These are phyloP conservation scores for Nothophoma quercina DNA, from an alignment of 2,329 filamentous ascomycete genomes.

Conservation along the genomic window DNA sequence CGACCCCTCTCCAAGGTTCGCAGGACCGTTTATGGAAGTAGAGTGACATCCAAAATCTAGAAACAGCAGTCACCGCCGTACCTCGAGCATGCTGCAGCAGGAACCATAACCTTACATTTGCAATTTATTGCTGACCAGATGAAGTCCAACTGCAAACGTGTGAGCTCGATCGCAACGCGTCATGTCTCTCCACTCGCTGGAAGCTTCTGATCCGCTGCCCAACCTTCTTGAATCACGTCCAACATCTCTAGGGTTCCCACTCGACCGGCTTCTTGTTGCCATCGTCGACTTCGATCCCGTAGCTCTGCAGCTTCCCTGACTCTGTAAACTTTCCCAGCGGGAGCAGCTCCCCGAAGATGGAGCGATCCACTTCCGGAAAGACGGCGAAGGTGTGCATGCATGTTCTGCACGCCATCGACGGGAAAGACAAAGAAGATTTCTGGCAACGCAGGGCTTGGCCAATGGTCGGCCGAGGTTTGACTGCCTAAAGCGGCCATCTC, in stretches of 20 bases:
- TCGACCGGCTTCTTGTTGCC: background rate
- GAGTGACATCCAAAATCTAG: slow-evolving; percentile 5
- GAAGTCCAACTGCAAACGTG: slow-evolving; percentile 13
- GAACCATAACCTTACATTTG: background rate
- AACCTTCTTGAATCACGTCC: background rate
- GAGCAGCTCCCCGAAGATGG: background rate
- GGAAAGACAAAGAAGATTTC: slow-evolving; percentile 13
- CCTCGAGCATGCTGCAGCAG: background rate
- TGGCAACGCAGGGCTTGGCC: slow-evolving; percentile 2
- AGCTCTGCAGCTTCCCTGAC: background rate
- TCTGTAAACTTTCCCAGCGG: background rate
- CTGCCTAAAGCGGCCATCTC: slow-evolving; percentile 2
- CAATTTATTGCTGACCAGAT: background rate
- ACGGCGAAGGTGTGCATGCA: background rate
- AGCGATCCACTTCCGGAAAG: background rate
- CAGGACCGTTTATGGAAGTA: slow-evolving; percentile 6
- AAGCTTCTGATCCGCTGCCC: background rate
- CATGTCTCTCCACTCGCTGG: background rate
- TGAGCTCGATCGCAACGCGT: background rate
- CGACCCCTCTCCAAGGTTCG: background rate
- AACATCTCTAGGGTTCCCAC: background rate
- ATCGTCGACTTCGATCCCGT: background rate
- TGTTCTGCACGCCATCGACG: slow-evolving; percentile 2
- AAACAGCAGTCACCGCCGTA: background rate
- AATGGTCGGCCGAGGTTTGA: background rate